Evolutionary conservation across 1,284 basidiomycete species (phyloP), one percentile per base, ranked within the genome.

Genomic region (Vanrija sp.): DNA sequence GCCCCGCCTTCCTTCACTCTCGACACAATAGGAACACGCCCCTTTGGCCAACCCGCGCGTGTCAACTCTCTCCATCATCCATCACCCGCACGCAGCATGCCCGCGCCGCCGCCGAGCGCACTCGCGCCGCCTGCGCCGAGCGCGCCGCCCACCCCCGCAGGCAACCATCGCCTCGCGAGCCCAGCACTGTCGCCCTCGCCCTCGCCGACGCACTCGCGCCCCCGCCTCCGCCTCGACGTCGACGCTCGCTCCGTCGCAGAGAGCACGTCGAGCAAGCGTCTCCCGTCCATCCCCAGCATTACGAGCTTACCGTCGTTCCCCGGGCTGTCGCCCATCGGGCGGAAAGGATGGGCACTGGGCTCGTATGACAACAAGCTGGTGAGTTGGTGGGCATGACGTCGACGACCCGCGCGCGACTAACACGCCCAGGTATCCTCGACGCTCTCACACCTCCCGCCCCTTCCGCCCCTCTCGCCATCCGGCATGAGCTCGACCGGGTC

Each of bases 321-420:
- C 8, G 23, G 15, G 18, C 38, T 39, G n/a, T 39, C 22, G 36
- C 22, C 22, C 3, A 15, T 42, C 7, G 24, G 46, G 24, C 37
- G 51, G 22, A n/a, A 66, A 59, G 12, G 57, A 5, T 66, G 58
- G 56, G 68, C 66, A 0, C 51, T 62, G 9, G 69, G 70, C 6
- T 64, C 63, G 15, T 74, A 74, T 49, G 69, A 74, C 51, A 72
- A 72, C 55, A 70, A 71, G 54, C 61, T 74, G 15, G 72, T 72
- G 51, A 51, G 67, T 63, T 41, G 25, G 39, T 38, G 15, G n/a
- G 43, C 20, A 10, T 23, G 15, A n/a, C 24, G 19, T 35, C 42
- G 37, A 15, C 4, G 24, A 36, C 14, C 9, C 35, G 15, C 19
- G 12, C n/a, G 19, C 18, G 12, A n/a, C 27, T 50, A 16, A 19